Base-by-base conservation (phyloP, 75 land plant species). In the Azolla pinnata region DNA sequence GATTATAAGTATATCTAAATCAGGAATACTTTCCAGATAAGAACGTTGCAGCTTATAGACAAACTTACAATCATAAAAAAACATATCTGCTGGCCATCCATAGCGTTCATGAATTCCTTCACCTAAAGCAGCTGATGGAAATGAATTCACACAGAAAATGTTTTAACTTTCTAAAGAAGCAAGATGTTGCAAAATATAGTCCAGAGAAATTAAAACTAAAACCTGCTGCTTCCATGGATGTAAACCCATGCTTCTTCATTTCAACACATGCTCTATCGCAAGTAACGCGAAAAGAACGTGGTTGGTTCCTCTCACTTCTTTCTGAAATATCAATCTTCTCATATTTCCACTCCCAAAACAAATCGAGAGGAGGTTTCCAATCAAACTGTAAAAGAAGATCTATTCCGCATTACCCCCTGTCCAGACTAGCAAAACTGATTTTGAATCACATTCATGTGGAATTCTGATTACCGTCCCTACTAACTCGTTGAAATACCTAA, bases 161-260 rank as follows among this genome's bases (percentile, higher is more conserved):
- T 18, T 33, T 29, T 21, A 30, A 14, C 5, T 57, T 2, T 29
- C 29, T 21, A 30, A 57, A 2, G 2, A 29, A 8, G n/a, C 34
- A 33, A n/a, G n/a, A n/a, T n/a, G n/a, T n/a, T n/a, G n/a, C n/a
- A n/a, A n/a, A n/a, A n/a, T n/a, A n/a, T n/a, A n/a, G n/a, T n/a
- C n/a, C n/a, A n/a, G n/a, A n/a, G n/a, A n/a, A n/a, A n/a, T n/a
- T n/a, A n/a, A n/a, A n/a, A n/a, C n/a, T n/a, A n/a, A n/a, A 64
- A 71, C 78, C 78, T 65, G 76, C 68, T 44, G 72, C 76, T 33
- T 75, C 78, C 72, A 75, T 60, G 19, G 76, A 71, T 30, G 78
- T 71, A 57, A 64, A 75, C 28, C 38, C 66, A 23, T 75, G 78
- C 34, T 63, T 75, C 40, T 59, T 71, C 64, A 72, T 44, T 28